Conservation (phyloP, 345 rosid species). For the Hibiscus syriacus region DNA sequence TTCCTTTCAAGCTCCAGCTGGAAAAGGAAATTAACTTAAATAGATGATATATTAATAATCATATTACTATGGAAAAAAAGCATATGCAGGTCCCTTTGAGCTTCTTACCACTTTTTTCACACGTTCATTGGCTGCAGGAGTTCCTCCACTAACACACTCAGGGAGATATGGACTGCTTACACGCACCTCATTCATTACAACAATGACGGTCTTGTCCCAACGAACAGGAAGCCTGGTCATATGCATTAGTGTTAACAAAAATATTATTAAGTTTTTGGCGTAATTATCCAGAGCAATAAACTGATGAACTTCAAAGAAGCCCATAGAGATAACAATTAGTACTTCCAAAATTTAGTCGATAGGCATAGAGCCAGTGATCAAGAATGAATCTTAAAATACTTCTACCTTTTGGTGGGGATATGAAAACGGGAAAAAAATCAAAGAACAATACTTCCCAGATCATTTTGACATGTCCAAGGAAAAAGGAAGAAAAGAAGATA, state of each 20-base stretch:
- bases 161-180: conserved; percentile 86
- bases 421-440: neutral
- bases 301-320: neutral
- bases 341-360: neutral
- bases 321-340: neutral
- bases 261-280: neutral
- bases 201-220: conserved; percentile 87
- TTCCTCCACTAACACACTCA: conserved; percentile 84
- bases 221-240: conserved; percentile 87
- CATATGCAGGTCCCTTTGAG: neutral
- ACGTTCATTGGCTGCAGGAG: conserved; percentile 89
- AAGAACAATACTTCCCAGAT: neutral
- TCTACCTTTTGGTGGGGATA: neutral
- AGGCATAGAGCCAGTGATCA: neutral
- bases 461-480: neutral
- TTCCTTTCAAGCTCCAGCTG: conserved; percentile 68
- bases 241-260: conserved; percentile 1
- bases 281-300: neutral
- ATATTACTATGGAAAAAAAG: neutral
- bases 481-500: neutral
- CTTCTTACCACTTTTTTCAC: conserved; percentile 94
- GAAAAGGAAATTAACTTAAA: conserved; percentile 6
- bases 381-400: conserved; percentile 1
- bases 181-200: conserved; percentile 91
- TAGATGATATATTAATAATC: neutral